Evolutionary conservation across 108 stramenopile genomes (phyloP), one percentile per base, ranked within the genome.

Genomic region (Craspedostauros australis): DNA sequence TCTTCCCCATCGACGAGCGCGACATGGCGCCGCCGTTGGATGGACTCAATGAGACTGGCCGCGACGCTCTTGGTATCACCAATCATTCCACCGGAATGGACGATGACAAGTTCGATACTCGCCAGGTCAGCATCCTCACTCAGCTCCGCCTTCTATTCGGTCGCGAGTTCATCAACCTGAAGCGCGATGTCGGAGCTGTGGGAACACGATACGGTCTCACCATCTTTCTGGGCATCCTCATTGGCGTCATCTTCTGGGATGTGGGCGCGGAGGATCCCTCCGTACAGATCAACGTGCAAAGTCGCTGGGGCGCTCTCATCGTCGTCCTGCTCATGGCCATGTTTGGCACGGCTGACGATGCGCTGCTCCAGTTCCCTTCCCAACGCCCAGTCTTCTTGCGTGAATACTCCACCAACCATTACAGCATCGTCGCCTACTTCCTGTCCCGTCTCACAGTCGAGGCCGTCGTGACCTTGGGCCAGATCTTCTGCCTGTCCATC

Each of bases 351-450:
- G 88, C 93, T 3, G 75, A 77, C 51, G 77, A 82, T 11, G 60
- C 80, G 26, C 53, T 90, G 19, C 46, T 90, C 29, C 62, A 74
- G 2, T 88, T 90, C 46, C 88, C 93, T 8, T 66, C 81, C 34
- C 84, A 94, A 68, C 75, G 93, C 6, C 93, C 93, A 29, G 83
- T 88, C 5, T 94, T 94, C 64, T 54, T 94, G 2, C 63, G 93
- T 26, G 93, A 94, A 56, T 94, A 88, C 54, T 76, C 81, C 18
- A 90, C 86, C 21, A 86, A 85, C 46, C 88, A 87, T 40, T 94
- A 90, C 52, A 40, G 60, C 19, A 79, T 82, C 26, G 20, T 73
- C 15, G 40, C 90, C 11, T 92, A 92, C 62, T 87, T 88, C 53
- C 15, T 72, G 38, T 75, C 82, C 18, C 68, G 79, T 12, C 57